Evolutionary conservation across 2,329 filamentous ascomycete species (phyloP).

Genomic region (Colletotrichum australisinense): DNA sequence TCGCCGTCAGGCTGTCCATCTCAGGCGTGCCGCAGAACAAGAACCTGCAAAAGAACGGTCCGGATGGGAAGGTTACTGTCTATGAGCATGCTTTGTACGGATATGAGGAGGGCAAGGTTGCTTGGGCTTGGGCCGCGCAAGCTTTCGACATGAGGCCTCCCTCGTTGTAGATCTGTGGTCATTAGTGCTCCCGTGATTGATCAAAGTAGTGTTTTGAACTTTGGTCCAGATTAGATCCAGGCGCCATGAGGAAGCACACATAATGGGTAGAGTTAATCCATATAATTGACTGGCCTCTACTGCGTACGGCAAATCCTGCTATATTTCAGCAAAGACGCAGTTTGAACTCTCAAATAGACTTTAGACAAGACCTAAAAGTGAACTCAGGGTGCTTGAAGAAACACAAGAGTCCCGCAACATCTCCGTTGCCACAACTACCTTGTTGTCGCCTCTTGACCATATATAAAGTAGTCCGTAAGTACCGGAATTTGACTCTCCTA

Average conservation of each 20-base stretch:
- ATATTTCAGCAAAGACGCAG: no score
- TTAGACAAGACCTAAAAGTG: background rate
- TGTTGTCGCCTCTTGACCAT: background rate
- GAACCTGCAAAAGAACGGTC: background rate
- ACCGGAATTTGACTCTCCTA: no score
- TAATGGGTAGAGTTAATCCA: background rate
- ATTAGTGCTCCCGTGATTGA: background rate
- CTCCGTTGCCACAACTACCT: background rate
- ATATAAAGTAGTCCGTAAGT: no score
- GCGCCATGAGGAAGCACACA: background rate
- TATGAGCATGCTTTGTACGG: conserved; percentile 11
- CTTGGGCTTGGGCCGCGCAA: background rate
- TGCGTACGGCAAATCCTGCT: no score
- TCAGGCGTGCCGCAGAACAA: conserved; percentile 14
- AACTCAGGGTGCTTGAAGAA: background rate
- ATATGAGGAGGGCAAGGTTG: background rate
- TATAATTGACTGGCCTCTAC: no score
- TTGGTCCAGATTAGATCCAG: background rate
- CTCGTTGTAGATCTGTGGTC: background rate
- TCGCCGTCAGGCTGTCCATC: conserved; percentile 9
- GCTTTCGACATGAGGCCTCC: conserved; percentile 10
- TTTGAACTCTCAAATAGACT: no score
- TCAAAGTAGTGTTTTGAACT: background rate
- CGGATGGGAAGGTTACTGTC: background rate
- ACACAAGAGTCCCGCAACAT: background rate